phyloP scores from a whole-genome alignment of 345 rosid genomes.

The Moringa oleifera region DNA sequence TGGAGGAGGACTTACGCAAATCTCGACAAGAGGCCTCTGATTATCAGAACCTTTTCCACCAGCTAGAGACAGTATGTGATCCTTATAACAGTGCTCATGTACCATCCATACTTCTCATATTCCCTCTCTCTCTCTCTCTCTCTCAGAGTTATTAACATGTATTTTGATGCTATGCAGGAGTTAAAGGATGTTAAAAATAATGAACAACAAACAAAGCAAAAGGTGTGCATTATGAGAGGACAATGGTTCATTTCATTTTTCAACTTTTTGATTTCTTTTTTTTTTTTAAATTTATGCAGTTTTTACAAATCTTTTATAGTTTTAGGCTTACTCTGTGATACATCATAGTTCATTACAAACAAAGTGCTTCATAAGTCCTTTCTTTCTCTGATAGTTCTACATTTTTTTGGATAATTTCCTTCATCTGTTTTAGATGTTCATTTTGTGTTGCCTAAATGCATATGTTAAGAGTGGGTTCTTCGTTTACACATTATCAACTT shows the following conservation, averaged over 20 bases:
- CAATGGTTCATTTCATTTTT: conserved; percentile 1
- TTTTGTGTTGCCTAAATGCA: too few relatives aligned
- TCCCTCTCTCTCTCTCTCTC: too few relatives aligned
- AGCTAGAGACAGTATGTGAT: conserved; percentile 65
- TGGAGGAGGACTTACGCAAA: conserved; percentile 84
- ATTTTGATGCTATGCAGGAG: conserved; percentile 47
- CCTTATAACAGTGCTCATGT: conserved; percentile 3
- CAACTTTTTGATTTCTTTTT: neutral
- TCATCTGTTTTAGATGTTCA: too few relatives aligned
- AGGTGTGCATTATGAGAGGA: conserved; percentile 43
- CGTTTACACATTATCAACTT: too few relatives aligned
- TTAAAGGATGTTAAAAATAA: conserved; percentile 72
- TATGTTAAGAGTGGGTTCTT: too few relatives aligned
- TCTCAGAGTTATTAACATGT: neutral
- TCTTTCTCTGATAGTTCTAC: too few relatives aligned
- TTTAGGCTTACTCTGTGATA: too few relatives aligned
- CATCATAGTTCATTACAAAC: too few relatives aligned
- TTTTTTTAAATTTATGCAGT: neutral
- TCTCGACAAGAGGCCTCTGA: conserved; percentile 67
- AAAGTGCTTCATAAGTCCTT: too few relatives aligned
- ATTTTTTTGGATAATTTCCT: too few relatives aligned
- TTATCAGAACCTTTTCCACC: conserved; percentile 41
- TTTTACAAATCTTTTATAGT: neutral
- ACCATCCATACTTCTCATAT: neutral
- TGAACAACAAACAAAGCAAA: conserved; percentile 87